Evolutionary conservation across 2,329 filamentous ascomycete genomes (phyloP).

Genomic region (Aaosphaeria arxii): DNA sequence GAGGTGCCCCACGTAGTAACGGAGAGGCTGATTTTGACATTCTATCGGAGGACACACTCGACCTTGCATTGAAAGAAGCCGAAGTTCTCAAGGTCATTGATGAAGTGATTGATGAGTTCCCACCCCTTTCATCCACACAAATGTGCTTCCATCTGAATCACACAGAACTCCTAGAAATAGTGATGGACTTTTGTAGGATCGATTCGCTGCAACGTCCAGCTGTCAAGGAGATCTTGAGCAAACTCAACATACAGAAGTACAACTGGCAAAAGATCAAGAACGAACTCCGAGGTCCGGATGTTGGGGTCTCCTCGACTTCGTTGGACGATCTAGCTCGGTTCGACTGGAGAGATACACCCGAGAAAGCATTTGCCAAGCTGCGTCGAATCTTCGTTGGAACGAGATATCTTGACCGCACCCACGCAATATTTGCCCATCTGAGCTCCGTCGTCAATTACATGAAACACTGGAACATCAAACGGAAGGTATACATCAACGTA

Average conservation of each 20-base stretch:
- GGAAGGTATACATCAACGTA: conserved; percentile 80
- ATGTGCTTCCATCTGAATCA: conserved; percentile 94
- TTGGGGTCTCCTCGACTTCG: conserved; percentile 83
- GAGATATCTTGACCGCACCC: conserved; percentile 49
- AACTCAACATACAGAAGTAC: conserved; percentile 75
- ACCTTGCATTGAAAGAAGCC: conserved; percentile 85
- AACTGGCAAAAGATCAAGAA: conserved; percentile 81
- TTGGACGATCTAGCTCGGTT: conserved; percentile 88
- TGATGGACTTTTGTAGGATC: conserved; percentile 89
- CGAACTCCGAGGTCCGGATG: conserved; percentile 75
- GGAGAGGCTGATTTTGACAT: conserved; percentile 97
- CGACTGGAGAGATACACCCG: conserved; percentile 78
- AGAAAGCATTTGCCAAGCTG: conserved; percentile 68
- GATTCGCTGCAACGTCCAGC: conserved; percentile 63
- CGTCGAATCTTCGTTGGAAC: conserved; percentile 54
- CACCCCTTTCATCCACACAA: conserved; percentile 64
- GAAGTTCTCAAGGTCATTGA: conserved; percentile 93
- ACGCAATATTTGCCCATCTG: conserved; percentile 69
- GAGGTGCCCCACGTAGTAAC: conserved; percentile 77
- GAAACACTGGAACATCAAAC: conserved; percentile 69
- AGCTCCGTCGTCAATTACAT: conserved; percentile 74
- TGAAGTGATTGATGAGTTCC: conserved; percentile 80
- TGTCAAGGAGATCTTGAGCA: conserved; percentile 81
- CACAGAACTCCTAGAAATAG: conserved; percentile 76
- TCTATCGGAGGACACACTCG: conserved; percentile 75